Evolutionary conservation across 2,329 filamentous ascomycete species (phyloP).

Genomic region (Blumeria graminis): DNA sequence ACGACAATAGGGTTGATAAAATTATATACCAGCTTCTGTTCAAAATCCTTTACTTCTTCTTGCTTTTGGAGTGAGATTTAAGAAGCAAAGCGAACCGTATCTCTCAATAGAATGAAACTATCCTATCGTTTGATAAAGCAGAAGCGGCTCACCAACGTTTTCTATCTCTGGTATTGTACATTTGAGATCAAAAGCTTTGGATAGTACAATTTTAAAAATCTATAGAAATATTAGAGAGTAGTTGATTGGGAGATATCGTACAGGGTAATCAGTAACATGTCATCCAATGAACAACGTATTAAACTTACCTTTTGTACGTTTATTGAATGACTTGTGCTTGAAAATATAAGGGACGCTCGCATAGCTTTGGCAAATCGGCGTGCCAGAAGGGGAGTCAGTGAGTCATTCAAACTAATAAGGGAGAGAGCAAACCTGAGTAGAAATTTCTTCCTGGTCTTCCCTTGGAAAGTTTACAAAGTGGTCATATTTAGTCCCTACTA

Average conservation of each 20-base stretch:
- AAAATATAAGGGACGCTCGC: slow-evolving; percentile 93
- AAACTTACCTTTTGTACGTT: slow-evolving; percentile 81
- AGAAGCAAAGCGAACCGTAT: no score
- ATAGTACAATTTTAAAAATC: slow-evolving; percentile 99
- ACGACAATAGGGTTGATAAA: no score
- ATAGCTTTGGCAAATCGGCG: slow-evolving; percentile 94
- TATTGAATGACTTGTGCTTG: slow-evolving; percentile 96
- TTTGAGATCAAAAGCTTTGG: slow-evolving; percentile 94
- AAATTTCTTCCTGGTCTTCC: slow-evolving; percentile 97
- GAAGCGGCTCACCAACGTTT: slow-evolving; percentile 82
- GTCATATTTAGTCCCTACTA: slow-evolving; percentile 96
- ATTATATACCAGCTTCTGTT: no score
- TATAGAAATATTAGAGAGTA: slow-evolving; percentile 17
- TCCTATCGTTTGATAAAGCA: slow-evolving; percentile 52
- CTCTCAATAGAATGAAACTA: slow-evolving; percentile 1
- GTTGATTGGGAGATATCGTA: background rate
- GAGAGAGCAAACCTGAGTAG: slow-evolving; percentile 46
- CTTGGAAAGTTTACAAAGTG: slow-evolving; percentile 97
- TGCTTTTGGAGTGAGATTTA: no score
- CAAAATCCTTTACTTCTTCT: no score
- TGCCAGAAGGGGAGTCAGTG: slow-evolving; percentile 30
- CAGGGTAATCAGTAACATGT: background rate
- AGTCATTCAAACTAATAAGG: slow-evolving; percentile 1
- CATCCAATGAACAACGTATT: background rate
- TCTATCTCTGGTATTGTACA: slow-evolving; percentile 98